phyloP scores from a whole-genome alignment of 495 filamentous ascomycete species.

The Rhizodiscina lignyota region DNA sequence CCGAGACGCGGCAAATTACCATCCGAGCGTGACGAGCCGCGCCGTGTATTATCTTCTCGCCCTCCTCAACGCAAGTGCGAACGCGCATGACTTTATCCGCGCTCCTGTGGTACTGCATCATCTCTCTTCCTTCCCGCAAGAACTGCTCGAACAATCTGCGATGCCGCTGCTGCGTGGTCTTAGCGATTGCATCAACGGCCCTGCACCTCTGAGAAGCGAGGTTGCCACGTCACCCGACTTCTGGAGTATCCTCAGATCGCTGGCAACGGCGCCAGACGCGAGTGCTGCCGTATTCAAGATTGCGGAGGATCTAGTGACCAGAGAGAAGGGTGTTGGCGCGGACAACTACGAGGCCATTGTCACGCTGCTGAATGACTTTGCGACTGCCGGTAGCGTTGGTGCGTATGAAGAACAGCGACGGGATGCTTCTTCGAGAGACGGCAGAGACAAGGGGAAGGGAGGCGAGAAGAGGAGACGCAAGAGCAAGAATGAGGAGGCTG shows the following conservation, averaged over 20 bases:
- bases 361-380: slow-evolving; percentile 74
- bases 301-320: slow-evolving; percentile 50
- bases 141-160: slow-evolving; percentile 59
- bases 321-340: slow-evolving; percentile 33
- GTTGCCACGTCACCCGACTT: slow-evolving; percentile 94
- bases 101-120: slow-evolving; percentile 86
- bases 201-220: slow-evolving; percentile 66
- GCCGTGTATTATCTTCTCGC: slow-evolving; percentile 75
- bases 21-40: slow-evolving; percentile 65
- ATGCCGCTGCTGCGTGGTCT: slow-evolving; percentile 62
- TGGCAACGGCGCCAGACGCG: slow-evolving; percentile 49
- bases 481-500: slow-evolving; percentile 32
- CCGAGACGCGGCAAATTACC: slow-evolving; percentile 58
- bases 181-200: slow-evolving; percentile 56
- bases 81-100: slow-evolving; percentile 68
- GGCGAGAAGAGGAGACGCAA: slow-evolving; percentile 30
- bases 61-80: slow-evolving; percentile 66
- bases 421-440: slow-evolving; percentile 30
- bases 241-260: slow-evolving; percentile 74
- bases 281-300: slow-evolving; percentile 70
- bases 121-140: slow-evolving; percentile 71
- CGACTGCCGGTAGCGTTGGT: slow-evolving; percentile 67
- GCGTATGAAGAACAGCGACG: slow-evolving; percentile 63
- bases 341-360: slow-evolving; percentile 90
- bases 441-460: too few species aligned